Evolutionary conservation across 2,329 filamentous ascomycete species (phyloP), one percentile per base, ranked within the genome.

Genomic region (Alternaria triticina): DNA sequence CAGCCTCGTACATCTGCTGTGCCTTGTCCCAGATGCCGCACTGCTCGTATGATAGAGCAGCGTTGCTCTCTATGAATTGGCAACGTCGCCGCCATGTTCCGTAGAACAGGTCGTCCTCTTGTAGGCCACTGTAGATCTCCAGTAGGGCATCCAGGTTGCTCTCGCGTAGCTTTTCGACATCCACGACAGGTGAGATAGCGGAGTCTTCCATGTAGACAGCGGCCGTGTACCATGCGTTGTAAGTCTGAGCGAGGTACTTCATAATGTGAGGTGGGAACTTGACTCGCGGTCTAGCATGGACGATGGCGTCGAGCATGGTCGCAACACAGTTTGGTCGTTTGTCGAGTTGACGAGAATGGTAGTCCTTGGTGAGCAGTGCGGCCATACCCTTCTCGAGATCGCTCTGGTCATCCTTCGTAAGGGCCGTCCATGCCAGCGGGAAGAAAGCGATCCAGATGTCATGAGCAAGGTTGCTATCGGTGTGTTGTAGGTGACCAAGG

Each of bases 21-120:
- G 96, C 94, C 81, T 98, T 98, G 74, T 99, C 96, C 96, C 96
- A 99, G 88, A 98, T 97, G 51, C 96, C 96, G 73, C 97, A 97
- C 78, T 99, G 96, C 82, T 99, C 96, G 72, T 97, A 99, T 0
- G 96, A 99, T 8, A 99, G 84, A 2, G 94, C 96, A 13, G 96
- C 93, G 76, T 99, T 99, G 9, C 94, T 98, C 83, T 99, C 96
- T 6, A 99, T 91, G 75, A 97, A 99, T 70, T 97, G 93, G 78
- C 94, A 97, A 49, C 96, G 90, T 60, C 96, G 89, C 62, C 96
- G 90, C 96, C 96, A 99, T 0, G 94, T 96, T 9, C 96, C 96
- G 69, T 99, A 98, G 79, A 98, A 99, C 51, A 99, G 85, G 77
- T 99, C 96, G 54, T 98, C 94, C 78, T 99, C 96, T 74, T 97